Base-by-base conservation (phyloP, 2,329 filamentous ascomycete species). In the Cladosporium sp. region DNA sequence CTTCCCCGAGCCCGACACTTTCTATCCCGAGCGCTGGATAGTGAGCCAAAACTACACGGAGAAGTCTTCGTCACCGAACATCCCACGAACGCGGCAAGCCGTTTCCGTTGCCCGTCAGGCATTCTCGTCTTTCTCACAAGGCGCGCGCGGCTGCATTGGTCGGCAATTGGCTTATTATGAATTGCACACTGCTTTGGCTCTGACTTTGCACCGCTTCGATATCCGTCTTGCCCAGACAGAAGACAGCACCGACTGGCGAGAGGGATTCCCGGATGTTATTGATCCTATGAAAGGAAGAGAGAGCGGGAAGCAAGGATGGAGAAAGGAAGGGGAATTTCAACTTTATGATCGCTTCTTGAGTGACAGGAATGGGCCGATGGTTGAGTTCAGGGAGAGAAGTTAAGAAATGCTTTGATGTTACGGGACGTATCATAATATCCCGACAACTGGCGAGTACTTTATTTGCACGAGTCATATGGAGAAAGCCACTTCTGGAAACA, bases 101-200 rank as follows among this genome's bases (percentile, higher is more conserved):
- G 18, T 48, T 32, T 26, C 25, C 7, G 30, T 66, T 0, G 66
- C 71, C 49, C 46, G 65, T 0, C 68, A 70, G 43, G 91, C 91
- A 0, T 94, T 91, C 78, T 91, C 88, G 68, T 89, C 91, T 1
- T 92, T 92, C 71, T 88, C 85, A 54, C 81, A 91, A 67, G 90
- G 90, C 0, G 87, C 89, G 0, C 80, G 89, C 16, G 88, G 88
- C 2, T 92, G 90, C 72, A 90, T 92, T 65, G 90, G 89, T 0
- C 91, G 91, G 54, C 70, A 69, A 13, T 28, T 74, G 56, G 72
- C 73, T 7, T 72, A 72, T 34, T 67, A 71, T 65, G 71, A 73
- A 63, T 51, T 71, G 25, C 65, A 62, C 43, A 69, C 73, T 58
- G 66, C 68, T 14, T 30, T 73, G 21, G 72, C 71, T 48, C 65